phyloP scores from a whole-genome alignment of 2,329 filamentous ascomycete genomes.

The Hypoxylon sp. region DNA sequence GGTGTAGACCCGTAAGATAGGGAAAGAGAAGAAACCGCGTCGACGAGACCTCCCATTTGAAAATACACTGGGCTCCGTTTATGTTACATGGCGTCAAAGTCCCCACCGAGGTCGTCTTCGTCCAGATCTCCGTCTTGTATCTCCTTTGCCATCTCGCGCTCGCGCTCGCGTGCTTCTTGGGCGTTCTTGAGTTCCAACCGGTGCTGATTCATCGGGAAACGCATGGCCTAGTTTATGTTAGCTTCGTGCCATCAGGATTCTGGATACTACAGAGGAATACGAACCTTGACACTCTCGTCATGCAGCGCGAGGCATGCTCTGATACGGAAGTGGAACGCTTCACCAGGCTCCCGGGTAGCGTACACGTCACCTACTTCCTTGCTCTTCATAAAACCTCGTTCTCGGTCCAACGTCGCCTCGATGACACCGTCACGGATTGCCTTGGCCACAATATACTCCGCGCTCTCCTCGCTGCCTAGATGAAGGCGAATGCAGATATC shows the following conservation, averaged over 20 bases:
- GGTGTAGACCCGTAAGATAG: slow-evolving; percentile 13
- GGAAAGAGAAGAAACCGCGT: slow-evolving; percentile 10
- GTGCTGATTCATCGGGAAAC: slow-evolving; percentile 99
- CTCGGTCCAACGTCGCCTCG: slow-evolving; percentile 91
- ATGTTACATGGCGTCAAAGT: slow-evolving; percentile 90
- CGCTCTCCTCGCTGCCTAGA: slow-evolving; percentile 93
- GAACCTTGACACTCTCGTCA: slow-evolving; percentile 97
- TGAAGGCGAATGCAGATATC: slow-evolving; percentile 97
- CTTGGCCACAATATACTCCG: slow-evolving; percentile 99
- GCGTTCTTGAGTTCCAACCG: slow-evolving; percentile 96
- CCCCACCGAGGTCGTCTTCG: slow-evolving; percentile 92
- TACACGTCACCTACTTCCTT: slow-evolving; percentile 97
- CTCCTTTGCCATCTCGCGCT: slow-evolving; percentile 97
- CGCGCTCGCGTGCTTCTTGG: slow-evolving; percentile 95
- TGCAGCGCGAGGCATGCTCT: slow-evolving; percentile 88
- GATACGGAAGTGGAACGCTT: slow-evolving; percentile 98
- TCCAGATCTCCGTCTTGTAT: slow-evolving; percentile 98
- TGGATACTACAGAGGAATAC: slow-evolving; percentile 34
- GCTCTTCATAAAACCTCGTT: slow-evolving; percentile 98
- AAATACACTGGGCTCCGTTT: slow-evolving; percentile 41
- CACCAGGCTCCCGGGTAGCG: slow-evolving; percentile 91
- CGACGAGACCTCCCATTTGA: slow-evolving; percentile 33
- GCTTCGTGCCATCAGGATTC: slow-evolving; percentile 8
- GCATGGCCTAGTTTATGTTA: slow-evolving; percentile 76
- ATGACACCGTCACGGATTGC: slow-evolving; percentile 97